A percentile compares a stretch with the other conserved stretches of the same genome.
These are phyloP conservation scores for Kregervanrija fluxuum DNA, from an alignment of 805 yeast genomes.

Conservation along the genomic window DNA sequence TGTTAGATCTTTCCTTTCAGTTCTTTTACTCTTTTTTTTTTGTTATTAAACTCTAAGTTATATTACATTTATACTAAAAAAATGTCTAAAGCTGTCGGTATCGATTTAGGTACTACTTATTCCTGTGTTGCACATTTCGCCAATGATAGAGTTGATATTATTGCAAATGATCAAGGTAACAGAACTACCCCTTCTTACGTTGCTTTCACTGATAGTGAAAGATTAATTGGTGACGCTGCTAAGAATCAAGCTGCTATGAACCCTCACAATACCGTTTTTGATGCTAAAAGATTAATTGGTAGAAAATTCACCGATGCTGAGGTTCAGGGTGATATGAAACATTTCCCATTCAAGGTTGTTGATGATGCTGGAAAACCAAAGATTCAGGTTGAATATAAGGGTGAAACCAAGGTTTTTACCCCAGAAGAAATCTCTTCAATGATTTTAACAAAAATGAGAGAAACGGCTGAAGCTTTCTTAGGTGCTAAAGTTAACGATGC, in stretches of 20 bases:
- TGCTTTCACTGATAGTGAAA: constrained; percentile 88
- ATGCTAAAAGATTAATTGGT: constrained; percentile 91
- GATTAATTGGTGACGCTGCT: constrained; percentile 95
- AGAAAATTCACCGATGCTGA: constrained; percentile 79
- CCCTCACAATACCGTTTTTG: constrained; percentile 85
- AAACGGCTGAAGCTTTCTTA: constrained; percentile 53
- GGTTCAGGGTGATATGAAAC: constrained; percentile 77
- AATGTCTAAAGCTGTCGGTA: constrained; percentile 57
- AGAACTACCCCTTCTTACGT: constrained; percentile 96
- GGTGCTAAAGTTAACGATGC: constrained; percentile 54
- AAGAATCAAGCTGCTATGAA: constrained; percentile 96
- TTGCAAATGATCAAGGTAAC: constrained; percentile 98
- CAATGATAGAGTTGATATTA: constrained; percentile 88
- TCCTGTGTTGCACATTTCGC: constrained; percentile 95
- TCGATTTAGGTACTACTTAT: constrained; percentile 84
- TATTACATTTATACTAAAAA: constrained; percentile 4
- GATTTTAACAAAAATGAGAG: constrained; percentile 65
- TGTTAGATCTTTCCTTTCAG: background rate
- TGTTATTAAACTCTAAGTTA: background rate
- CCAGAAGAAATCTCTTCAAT: constrained; percentile 94
- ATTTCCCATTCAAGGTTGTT: constrained; percentile 85
- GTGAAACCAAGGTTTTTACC: constrained; percentile 83
- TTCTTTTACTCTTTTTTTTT: background rate
- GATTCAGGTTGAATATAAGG: constrained; percentile 88
- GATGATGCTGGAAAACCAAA: constrained; percentile 82